A percentile compares a stretch with the other conserved stretches of the same genome.
Evolutionary conservation across 495 filamentous ascomycete species (phyloP).

Genomic region (Daldinia childiae): DNA sequence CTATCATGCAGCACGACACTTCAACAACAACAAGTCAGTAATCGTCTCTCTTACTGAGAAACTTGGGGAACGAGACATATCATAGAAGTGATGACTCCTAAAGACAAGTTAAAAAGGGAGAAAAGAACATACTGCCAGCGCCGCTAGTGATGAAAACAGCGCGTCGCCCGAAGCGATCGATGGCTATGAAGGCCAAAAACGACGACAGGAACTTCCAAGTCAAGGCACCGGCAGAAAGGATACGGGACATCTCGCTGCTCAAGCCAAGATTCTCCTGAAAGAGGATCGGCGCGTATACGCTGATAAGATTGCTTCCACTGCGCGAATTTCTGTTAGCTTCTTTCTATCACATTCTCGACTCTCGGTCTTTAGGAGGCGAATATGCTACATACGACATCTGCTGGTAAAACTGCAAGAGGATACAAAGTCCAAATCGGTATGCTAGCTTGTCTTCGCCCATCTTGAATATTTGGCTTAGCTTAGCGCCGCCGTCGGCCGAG

Average conservation of each 20-base stretch:
- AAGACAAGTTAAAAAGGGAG: not conserved
- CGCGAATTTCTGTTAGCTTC: constrained; percentile 11
- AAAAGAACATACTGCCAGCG: constrained; percentile 47
- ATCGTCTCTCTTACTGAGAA: not conserved
- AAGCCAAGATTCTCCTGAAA: constrained; percentile 67
- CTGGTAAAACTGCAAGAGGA: constrained; percentile 56
- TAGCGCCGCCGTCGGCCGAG: constrained; percentile 21
- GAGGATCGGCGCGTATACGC: constrained; percentile 68
- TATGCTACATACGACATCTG: constrained; percentile 54
- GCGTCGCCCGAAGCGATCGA: constrained; percentile 64
- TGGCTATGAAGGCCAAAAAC: constrained; percentile 61
- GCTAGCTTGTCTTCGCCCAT: constrained; percentile 42
- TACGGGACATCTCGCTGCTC: constrained; percentile 46
- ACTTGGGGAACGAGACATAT: not conserved
- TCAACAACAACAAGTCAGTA: not conserved
- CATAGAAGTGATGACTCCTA: not conserved
- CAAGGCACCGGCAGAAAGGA: constrained; percentile 55
- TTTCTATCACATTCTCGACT: not conserved
- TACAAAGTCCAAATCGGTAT: constrained; percentile 47
- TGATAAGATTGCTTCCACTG: constrained; percentile 67
- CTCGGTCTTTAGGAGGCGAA: not conserved
- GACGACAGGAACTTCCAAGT: constrained; percentile 64
- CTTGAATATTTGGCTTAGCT: constrained; percentile 38
- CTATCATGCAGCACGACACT: constrained; percentile 50
- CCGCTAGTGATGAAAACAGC: constrained; percentile 63